Evolutionary conservation across 106 monocot species (phyloP).

Genomic region (Allium cepa): DNA sequence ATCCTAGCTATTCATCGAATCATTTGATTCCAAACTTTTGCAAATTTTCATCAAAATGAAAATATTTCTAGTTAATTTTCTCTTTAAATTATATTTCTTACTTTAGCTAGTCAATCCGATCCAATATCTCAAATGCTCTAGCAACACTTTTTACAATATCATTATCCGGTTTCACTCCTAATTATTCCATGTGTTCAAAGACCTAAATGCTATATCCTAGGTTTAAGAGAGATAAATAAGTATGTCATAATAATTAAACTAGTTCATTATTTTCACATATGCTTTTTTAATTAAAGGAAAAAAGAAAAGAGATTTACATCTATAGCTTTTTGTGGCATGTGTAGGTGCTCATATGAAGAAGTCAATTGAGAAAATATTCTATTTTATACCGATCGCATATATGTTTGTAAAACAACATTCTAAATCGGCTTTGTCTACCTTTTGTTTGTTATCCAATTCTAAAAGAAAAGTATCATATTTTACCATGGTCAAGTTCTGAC

Average conservation of each 20-base stretch:
- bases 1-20: not conserved
- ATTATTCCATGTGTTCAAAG: conserved; percentile 93
- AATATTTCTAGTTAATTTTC: conserved; percentile 70
- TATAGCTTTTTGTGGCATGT: conserved; percentile 4
- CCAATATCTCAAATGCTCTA: conserved; percentile 53
- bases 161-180: conserved; percentile 74
- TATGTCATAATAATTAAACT: too few relatives aligned
- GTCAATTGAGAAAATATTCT: conserved; percentile 84
- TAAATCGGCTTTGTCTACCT: conserved; percentile 82
- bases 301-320: conserved; percentile 3
- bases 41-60: conserved; percentile 78
- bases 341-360: conserved; percentile 26
- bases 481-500: conserved; percentile 84
- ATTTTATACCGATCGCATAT: conserved; percentile 72
- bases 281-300: too few relatives aligned
- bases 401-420: conserved; percentile 48
- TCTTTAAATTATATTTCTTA: conserved; percentile 43
- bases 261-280: too few relatives aligned
- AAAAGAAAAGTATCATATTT: conserved; percentile 72
- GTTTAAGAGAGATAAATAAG: too few relatives aligned
- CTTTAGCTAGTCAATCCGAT: conserved; percentile 40
- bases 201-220: conserved; percentile 28
- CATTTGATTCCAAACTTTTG: conserved; percentile 26
- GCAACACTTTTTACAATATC: conserved; percentile 68
- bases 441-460: conserved; percentile 72